These are phyloP conservation scores for Alternaria burnsii DNA, from an alignment of 2,329 filamentous ascomycete species.

Conservation along the genomic window DNA sequence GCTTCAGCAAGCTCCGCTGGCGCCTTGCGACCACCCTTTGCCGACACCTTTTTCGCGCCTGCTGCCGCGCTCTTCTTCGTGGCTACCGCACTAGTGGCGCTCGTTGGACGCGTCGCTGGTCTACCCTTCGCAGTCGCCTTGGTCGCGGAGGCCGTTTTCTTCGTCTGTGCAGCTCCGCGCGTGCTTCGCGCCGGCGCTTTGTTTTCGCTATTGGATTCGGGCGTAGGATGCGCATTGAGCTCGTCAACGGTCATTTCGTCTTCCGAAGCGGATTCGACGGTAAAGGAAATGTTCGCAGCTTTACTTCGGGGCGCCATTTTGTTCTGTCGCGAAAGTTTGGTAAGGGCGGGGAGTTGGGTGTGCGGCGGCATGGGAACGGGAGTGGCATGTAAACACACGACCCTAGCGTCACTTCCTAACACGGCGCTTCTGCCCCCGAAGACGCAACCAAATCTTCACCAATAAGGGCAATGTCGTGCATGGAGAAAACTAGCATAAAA, in stretches of 20 bases:
- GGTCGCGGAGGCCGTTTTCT: conserved; percentile 32
- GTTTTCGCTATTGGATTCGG: conserved; percentile 54
- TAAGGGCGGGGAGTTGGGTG: conserved; percentile 3
- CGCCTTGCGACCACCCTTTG: conserved; percentile 51
- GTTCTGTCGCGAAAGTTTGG: neutral
- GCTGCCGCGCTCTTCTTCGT: conserved; percentile 49
- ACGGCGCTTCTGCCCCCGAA: neutral
- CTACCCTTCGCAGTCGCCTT: conserved; percentile 49
- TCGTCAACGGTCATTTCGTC: conserved; percentile 52
- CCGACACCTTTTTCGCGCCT: conserved; percentile 48
- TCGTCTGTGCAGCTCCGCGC: conserved; percentile 41
- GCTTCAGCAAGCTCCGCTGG: conserved; percentile 53
- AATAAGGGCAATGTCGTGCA: neutral
- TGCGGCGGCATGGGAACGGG: conserved; percentile 12
- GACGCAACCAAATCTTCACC: neutral
- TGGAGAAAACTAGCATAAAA: neutral
- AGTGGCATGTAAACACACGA: conserved; percentile 17
- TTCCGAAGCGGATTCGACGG: conserved; percentile 53
- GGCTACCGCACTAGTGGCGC: conserved; percentile 43
- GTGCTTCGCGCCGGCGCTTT: conserved; percentile 46
- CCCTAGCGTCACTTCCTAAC: conserved; percentile 10
- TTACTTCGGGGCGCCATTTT: conserved; percentile 46
- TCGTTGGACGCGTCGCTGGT: conserved; percentile 48
- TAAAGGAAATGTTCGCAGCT: conserved; percentile 48
- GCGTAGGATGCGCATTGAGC: conserved; percentile 48